Evolutionary conservation across 2,329 filamentous ascomycete species (phyloP).

Genomic region (Scedosporium apiospermum): DNA sequence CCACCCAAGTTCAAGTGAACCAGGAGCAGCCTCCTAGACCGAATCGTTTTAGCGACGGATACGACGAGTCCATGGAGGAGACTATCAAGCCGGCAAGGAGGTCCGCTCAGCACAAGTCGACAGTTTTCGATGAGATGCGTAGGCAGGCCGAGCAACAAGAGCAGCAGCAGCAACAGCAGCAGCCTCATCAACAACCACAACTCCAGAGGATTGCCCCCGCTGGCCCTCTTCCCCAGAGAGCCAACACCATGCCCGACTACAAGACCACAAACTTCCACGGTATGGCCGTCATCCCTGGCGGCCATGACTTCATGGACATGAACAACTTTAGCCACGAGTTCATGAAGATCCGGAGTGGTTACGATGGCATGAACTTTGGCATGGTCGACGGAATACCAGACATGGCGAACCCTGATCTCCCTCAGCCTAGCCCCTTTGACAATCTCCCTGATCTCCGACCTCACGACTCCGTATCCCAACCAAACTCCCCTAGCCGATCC

Average conservation of each 20-base stretch:
- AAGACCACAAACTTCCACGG: constrained; percentile 29
- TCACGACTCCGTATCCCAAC: constrained; percentile 1
- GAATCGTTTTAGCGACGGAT: constrained; percentile 47
- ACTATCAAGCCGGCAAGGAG: constrained; percentile 47
- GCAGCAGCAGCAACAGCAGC: constrained; percentile 9
- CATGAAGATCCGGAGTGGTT: constrained; percentile 21
- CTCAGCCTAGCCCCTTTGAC: not conserved
- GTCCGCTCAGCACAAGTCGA: constrained; percentile 30
- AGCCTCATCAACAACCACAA: constrained; percentile 9
- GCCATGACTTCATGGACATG: constrained; percentile 47
- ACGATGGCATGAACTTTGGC: constrained; percentile 6
- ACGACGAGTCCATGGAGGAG: constrained; percentile 58
- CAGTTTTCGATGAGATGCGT: constrained; percentile 50
- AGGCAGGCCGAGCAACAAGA: constrained; percentile 40
- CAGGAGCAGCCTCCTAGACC: constrained; percentile 23
- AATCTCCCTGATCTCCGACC: constrained; percentile 15
- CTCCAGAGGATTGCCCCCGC: constrained; percentile 5
- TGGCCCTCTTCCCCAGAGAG: constrained; percentile 8
- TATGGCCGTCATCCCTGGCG: constrained; percentile 31
- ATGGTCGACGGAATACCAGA: not conserved
- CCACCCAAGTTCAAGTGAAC: not conserved
- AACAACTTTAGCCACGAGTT: constrained; percentile 37
- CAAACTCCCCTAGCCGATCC: constrained; percentile 11
- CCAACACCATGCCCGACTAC: constrained; percentile 31
- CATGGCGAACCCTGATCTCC: not conserved